Conservation (phyloP, 2,329 filamentous ascomycete species). For the Alternaria ethzedia region DNA sequence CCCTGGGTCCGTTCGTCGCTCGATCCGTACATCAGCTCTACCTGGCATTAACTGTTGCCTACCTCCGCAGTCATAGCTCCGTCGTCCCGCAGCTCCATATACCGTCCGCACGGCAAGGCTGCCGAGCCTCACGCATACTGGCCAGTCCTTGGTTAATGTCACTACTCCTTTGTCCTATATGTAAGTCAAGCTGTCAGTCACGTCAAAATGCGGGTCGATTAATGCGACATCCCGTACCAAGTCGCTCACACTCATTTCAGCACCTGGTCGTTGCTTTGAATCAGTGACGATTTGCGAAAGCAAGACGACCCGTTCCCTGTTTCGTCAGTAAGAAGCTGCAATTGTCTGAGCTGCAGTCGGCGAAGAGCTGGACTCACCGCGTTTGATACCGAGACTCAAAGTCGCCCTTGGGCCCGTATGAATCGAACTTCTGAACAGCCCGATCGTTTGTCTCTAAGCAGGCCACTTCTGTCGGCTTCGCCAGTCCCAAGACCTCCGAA, state of each 20-base stretch:
- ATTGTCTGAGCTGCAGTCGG: constrained; percentile 36
- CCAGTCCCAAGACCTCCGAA: constrained; percentile 41
- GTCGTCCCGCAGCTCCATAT: constrained; percentile 24
- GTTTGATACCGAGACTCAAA: constrained; percentile 45
- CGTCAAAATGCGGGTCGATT: constrained; percentile 38
- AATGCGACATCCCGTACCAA: constrained; percentile 41
- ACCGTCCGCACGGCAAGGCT: constrained; percentile 32
- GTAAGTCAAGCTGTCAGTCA: constrained; percentile 44
- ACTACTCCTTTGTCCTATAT: constrained; percentile 45
- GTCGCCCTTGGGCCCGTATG: constrained; percentile 46
- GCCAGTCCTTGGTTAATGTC: constrained; percentile 38
- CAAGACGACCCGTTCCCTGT: constrained; percentile 36
- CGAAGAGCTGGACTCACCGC: constrained; percentile 34
- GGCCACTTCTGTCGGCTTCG: constrained; percentile 32
- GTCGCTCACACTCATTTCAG: constrained; percentile 45
- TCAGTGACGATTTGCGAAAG: constrained; percentile 37
- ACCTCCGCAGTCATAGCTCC: constrained; percentile 41
- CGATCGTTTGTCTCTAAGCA: constrained; percentile 43
- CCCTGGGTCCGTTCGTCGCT: constrained; percentile 31
- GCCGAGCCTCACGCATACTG: constrained; percentile 34
- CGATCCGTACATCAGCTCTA: constrained; percentile 20
- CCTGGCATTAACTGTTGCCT: constrained; percentile 32
- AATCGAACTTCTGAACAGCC: constrained; percentile 44
- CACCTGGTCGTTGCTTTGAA: constrained; percentile 46
- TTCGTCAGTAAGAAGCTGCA: constrained; percentile 38